Base-by-base conservation (phyloP, 345 rosid genomes). In the Rhodamnia rubescens region DNA sequence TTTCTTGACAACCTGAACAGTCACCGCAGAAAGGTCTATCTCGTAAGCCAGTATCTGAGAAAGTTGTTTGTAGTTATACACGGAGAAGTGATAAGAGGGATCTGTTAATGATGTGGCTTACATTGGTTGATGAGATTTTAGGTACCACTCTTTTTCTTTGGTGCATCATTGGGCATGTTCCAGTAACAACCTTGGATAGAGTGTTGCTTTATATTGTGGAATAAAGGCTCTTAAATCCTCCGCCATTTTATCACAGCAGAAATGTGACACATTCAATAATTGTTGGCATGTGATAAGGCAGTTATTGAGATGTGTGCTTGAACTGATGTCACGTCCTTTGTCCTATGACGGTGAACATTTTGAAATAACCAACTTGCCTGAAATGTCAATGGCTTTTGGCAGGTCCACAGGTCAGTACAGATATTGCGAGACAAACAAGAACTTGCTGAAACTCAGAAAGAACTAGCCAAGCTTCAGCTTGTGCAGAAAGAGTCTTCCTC, bases 371-470 rank as follows among this genome's bases (percentile, higher is more conserved):
- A 54, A 83, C 47, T 40, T 53, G 7, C 29, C 81, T 84, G 40
- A 58, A 50, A 49, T 69, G 50, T 87, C 22, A 57, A 74, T 81
- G 87, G 74, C 86, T 12, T 53, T 81, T 87, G 88, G 84, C 91
- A 98, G 99, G 99, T 98, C 86, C 98, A 96, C 87, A 93, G 99
- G 89, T 98, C 99, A 75, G 97, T 98, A 84, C 99, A 98, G 93
- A 94, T 98, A 87, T 90, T 98, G 22, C 94, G 99, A 88, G 99
- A 98, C 90, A 98, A 96, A 90, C 99, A 98, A 93, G 99, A 98
- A 89, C 95, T 96, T 83, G 97, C 96, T 21, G 99, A 98, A 11
- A 85, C 99, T 42, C 98, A 98, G 87, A 98, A 98, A 89, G 99
- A 96, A 86, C 86, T 98, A 56, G 97, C 96, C 53, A 98, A 94